Conservation (phyloP, 495 filamentous ascomycete genomes). For the Darksidea phi region DNA sequence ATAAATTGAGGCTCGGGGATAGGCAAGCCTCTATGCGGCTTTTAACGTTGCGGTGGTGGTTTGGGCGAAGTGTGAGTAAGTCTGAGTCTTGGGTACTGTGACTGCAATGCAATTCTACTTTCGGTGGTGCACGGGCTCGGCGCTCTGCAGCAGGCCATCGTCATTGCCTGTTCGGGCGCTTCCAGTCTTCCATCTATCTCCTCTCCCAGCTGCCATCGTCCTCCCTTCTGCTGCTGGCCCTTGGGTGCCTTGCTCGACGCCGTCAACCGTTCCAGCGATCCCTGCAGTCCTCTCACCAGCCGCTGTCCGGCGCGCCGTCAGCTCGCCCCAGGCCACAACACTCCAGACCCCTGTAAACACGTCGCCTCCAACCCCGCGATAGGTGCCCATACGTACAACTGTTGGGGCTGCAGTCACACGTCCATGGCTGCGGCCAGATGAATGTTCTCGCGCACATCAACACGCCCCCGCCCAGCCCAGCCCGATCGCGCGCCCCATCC, state of each 20-base stretch:
- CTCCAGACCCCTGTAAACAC: slow-evolving; percentile 11
- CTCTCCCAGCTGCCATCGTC: neutral
- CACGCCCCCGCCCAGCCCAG: slow-evolving; percentile 47
- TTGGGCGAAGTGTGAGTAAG: too few relatives aligned
- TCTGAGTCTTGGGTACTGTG: too few relatives aligned
- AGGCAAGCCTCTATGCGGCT: too few relatives aligned
- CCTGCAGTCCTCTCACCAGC: too few relatives aligned
- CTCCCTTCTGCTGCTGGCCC: neutral
- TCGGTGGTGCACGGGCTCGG: neutral
- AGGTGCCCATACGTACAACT: neutral
- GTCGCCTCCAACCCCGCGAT: neutral
- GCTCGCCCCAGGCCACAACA: too few relatives aligned
- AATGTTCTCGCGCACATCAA: slow-evolving; percentile 85
- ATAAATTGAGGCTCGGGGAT: too few relatives aligned
- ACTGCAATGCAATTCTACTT: neutral
- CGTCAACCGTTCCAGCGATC: neutral
- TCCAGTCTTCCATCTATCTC: neutral
- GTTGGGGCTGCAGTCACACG: neutral
- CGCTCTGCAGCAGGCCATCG: neutral
- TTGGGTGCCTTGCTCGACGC: neutral
- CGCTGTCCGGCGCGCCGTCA: too few relatives aligned
- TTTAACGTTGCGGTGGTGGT: too few relatives aligned
- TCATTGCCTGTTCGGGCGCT: neutral
- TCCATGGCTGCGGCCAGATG: slow-evolving; percentile 65
- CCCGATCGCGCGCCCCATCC: slow-evolving; percentile 35